A percentile compares a stretch with the other conserved stretches of the same genome.
Evolutionary conservation across 768 basidiomycete genomes (phyloP).

Genomic region (Trametes punicea): DNA sequence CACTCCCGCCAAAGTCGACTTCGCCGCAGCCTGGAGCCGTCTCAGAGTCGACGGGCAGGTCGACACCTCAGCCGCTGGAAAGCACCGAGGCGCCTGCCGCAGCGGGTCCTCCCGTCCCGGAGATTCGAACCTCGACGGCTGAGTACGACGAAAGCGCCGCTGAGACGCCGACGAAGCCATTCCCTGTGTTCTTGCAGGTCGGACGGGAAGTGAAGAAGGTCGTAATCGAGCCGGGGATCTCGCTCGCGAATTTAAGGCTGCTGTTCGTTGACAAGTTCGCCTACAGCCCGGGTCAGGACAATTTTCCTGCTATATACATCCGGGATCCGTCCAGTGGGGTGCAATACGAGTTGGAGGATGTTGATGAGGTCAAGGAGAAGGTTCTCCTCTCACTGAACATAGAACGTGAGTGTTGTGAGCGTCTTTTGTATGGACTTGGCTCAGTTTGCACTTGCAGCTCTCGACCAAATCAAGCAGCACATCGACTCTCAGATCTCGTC

Average conservation of each 20-base stretch:
- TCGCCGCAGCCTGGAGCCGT: conserved; percentile 13
- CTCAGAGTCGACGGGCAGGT: neutral
- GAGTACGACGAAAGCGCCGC: conserved; percentile 10
- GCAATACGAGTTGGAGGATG: conserved; percentile 93
- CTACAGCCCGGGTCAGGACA: conserved; percentile 88
- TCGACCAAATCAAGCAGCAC: conserved; percentile 98
- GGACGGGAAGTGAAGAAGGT: conserved; percentile 91
- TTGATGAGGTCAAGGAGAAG: conserved; percentile 87
- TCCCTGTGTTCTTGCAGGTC: conserved; percentile 84
- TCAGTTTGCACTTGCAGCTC: conserved; percentile 47
- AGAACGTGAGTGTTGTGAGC: conserved; percentile 68
- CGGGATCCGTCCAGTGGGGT: conserved; percentile 90
- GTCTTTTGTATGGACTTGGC: neutral
- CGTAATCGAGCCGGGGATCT: conserved; percentile 62
- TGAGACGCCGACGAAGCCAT: conserved; percentile 26
- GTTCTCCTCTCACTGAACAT: conserved; percentile 91
- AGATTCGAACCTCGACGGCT: conserved; percentile 3
- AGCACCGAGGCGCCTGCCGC: neutral
- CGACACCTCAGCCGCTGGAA: conserved; percentile 5
- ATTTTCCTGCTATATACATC: conserved; percentile 95
- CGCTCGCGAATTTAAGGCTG: conserved; percentile 73
- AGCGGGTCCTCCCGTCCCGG: neutral
- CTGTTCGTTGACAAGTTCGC: conserved; percentile 94
- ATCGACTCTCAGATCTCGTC: conserved; percentile 88
- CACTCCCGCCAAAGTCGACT: conserved; percentile 24